Percentiles rank a stretch among this genome's conserved stretches.
phyloP scores from a whole-genome alignment of 2,329 filamentous ascomycete species.

The Ophiosphaerella herpotricha region DNA sequence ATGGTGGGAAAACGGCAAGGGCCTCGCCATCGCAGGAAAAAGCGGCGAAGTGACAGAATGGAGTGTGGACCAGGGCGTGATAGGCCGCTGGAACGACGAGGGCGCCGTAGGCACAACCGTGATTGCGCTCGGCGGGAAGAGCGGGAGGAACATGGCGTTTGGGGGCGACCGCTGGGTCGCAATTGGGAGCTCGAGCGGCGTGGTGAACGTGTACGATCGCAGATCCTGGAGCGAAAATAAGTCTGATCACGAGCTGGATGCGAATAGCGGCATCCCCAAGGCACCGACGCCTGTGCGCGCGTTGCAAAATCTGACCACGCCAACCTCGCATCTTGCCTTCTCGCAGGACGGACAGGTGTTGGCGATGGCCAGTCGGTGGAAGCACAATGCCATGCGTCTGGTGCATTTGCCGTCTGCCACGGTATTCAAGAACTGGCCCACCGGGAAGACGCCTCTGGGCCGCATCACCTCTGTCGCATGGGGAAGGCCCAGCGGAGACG shows the following conservation, averaged over 20 bases:
- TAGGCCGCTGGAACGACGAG: constrained; percentile 87
- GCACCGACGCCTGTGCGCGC: constrained; percentile 72
- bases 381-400: constrained; percentile 83
- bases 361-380: constrained; percentile 82
- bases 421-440: constrained; percentile 97
- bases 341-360: constrained; percentile 88
- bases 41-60: constrained; percentile 92
- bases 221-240: constrained; percentile 59
- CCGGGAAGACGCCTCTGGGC: constrained; percentile 83
- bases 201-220: constrained; percentile 93
- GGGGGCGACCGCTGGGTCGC: constrained; percentile 89
- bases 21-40: constrained; percentile 80
- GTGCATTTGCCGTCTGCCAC: constrained; percentile 91
- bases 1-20: constrained; percentile 87
- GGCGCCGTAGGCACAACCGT: constrained; percentile 86
- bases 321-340: constrained; percentile 79
- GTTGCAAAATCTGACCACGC: constrained; percentile 86
- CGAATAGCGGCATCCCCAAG: constrained; percentile 60
- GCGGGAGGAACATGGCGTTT: constrained; percentile 62
- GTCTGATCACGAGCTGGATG: constrained; percentile 24
- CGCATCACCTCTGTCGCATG: constrained; percentile 68
- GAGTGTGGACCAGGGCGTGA: constrained; percentile 70
- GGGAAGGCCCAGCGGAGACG: constrained; percentile 50
- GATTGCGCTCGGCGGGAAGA: constrained; percentile 74
- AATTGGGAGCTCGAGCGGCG: constrained; percentile 81